Conservation (phyloP, 2,329 filamentous ascomycete genomes). For the Colletotrichum tabaci region DNA sequence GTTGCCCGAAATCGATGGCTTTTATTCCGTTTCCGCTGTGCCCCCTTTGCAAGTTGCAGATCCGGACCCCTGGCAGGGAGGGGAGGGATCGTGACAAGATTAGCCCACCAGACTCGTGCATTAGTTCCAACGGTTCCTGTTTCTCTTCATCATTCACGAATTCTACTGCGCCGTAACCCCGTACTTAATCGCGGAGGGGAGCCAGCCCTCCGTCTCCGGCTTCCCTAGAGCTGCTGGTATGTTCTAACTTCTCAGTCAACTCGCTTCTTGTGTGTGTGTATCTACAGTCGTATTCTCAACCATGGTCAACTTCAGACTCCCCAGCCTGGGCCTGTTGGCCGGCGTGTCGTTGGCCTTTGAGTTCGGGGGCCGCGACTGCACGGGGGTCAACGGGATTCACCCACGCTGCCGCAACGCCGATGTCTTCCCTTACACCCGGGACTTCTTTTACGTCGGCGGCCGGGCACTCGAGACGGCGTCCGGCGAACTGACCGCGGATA, state of each 20-base stretch:
- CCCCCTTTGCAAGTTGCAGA: constrained; percentile 5
- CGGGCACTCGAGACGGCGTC: constrained; percentile 49
- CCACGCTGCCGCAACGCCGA: constrained; percentile 13
- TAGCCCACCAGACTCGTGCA: background rate
- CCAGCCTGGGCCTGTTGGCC: constrained; percentile 1
- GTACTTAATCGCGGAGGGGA: background rate
- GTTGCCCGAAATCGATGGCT: constrained; percentile 1
- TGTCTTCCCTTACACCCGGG: constrained; percentile 44
- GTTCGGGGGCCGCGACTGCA: constrained; percentile 13
- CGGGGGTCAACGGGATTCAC: constrained; percentile 23
- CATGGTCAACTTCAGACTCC: constrained; percentile 6
- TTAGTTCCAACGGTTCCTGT: constrained; percentile 9
- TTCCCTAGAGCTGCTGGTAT: no score
- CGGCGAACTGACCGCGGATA: constrained; percentile 54
- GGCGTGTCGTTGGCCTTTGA: background rate
- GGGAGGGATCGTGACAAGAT: background rate
- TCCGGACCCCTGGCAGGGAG: background rate
- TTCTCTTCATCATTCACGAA: background rate
- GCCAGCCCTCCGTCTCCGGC: no score
- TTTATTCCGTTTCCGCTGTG: constrained; percentile 28
- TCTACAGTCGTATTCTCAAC: background rate
- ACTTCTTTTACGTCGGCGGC: constrained; percentile 56
- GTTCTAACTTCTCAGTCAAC: background rate
- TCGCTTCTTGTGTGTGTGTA: background rate
- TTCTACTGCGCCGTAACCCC: background rate